Percentiles rank a stretch among this genome's conserved stretches.
phyloP scores from a whole-genome alignment of 1,139 yeast species.

The Meyerozyma athensensis region DNA sequence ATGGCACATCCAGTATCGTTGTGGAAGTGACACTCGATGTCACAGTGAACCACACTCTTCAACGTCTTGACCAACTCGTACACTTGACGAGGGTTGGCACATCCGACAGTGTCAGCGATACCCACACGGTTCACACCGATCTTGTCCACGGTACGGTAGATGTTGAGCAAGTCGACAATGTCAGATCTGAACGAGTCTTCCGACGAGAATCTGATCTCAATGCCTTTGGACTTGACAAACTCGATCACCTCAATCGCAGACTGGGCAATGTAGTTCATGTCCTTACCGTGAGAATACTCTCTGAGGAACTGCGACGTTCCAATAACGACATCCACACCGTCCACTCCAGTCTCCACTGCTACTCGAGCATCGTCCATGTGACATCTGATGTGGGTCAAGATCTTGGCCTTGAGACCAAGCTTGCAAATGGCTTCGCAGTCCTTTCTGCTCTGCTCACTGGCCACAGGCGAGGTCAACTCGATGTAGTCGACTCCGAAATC shows the following conservation, averaged over 20 bases:
- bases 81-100: conserved; percentile 59
- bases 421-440: conserved; percentile 59
- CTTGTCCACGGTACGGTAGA: conserved; percentile 53
- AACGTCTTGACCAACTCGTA: conserved; percentile 56
- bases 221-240: conserved; percentile 53
- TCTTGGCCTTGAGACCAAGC: conserved; percentile 50
- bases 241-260: conserved; percentile 53
- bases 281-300: conserved; percentile 51
- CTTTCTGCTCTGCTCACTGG: conserved; percentile 50
- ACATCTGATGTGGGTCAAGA: conserved; percentile 55
- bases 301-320: conserved; percentile 54
- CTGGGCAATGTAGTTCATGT: conserved; percentile 50
- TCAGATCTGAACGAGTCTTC: conserved; percentile 58
- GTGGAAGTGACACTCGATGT: conserved; percentile 58
- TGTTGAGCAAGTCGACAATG: conserved; percentile 52
- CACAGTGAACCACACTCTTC: conserved; percentile 51
- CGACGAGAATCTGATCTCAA: conserved; percentile 52
- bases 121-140: conserved; percentile 59
- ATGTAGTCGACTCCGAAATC: conserved; percentile 59
- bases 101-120: conserved; percentile 59
- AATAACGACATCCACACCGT: conserved; percentile 56
- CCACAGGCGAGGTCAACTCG: conserved; percentile 56
- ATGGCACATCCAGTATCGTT: conserved; percentile 61
- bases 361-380: conserved; percentile 58
- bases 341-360: conserved; percentile 58